These are phyloP conservation scores for Euphrasia confusa DNA, from an alignment of 257 asterid species.

Conservation along the genomic window DNA sequence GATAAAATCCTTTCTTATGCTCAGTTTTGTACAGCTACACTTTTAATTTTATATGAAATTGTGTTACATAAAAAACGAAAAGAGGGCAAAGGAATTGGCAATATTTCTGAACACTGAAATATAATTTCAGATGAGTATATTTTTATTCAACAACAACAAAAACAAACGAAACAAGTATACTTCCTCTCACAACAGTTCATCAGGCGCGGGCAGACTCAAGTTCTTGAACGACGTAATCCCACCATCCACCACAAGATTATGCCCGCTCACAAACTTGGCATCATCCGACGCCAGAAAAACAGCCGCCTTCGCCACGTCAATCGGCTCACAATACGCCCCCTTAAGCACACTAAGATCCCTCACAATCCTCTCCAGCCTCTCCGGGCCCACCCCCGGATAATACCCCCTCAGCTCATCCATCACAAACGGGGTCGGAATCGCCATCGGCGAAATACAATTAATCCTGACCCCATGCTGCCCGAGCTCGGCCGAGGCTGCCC, in stretches of 20 bases:
- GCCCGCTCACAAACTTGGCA: conserved; percentile 77
- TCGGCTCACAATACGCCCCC: conserved; percentile 58
- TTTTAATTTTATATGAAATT: too few relatives aligned
- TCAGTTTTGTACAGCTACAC: too few relatives aligned
- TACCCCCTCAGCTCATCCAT: conserved; percentile 47
- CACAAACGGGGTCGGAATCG: conserved; percentile 64
- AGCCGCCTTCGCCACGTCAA: conserved; percentile 78
- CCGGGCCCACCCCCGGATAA: conserved; percentile 38
- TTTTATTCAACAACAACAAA: too few relatives aligned
- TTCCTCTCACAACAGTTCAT: conserved; percentile 18
- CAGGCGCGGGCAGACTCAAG: conserved; percentile 30
- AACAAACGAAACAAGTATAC: too few relatives aligned
- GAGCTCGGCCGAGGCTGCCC: conserved; percentile 58
- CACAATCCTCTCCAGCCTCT: conserved; percentile 46
- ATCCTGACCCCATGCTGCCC: conserved; percentile 61
- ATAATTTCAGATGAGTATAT: too few relatives aligned
- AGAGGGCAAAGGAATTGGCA: too few relatives aligned
- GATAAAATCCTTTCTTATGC: too few relatives aligned
- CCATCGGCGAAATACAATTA: conserved; percentile 83
- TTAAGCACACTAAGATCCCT: conserved; percentile 44
- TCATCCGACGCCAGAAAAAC: conserved; percentile 69
- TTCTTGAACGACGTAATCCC: conserved; percentile 40
- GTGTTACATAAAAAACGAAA: too few relatives aligned
- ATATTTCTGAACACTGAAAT: too few relatives aligned
- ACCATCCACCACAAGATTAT: conserved; percentile 83